Percentiles rank a stretch among this genome's conserved stretches.
phyloP scores from a whole-genome alignment of 805 yeast genomes.

The Myxozyma monticola region DNA sequence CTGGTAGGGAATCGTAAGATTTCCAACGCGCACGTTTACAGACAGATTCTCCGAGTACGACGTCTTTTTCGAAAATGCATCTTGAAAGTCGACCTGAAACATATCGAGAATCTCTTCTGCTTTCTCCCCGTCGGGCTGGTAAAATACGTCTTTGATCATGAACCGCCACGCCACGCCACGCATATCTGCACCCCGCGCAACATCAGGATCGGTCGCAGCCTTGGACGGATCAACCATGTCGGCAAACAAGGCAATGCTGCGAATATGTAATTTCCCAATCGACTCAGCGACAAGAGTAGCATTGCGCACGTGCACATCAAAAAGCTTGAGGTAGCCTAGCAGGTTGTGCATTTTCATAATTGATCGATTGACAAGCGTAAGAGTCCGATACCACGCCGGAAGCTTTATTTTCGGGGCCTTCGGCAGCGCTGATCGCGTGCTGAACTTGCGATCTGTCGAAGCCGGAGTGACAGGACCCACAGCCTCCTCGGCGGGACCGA shows the following conservation, averaged over 20 bases:
- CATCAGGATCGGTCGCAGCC: not conserved
- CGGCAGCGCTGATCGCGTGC: not conserved
- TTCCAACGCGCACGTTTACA: slow-evolving; percentile 21
- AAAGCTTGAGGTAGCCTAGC: slow-evolving; percentile 7
- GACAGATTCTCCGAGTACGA: slow-evolving; percentile 6
- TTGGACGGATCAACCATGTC: slow-evolving; percentile 11
- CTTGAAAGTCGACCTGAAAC: slow-evolving; percentile 21
- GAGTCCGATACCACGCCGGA: not conserved
- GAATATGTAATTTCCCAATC: slow-evolving; percentile 19
- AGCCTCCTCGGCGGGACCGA: slow-evolving; percentile 32
- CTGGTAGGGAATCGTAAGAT: slow-evolving; percentile 22
- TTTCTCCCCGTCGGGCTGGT: slow-evolving; percentile 5
- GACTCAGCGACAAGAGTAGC: slow-evolving; percentile 16
- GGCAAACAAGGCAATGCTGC: slow-evolving; percentile 18
- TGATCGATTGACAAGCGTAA: not conserved
- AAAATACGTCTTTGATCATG: slow-evolving; percentile 22
- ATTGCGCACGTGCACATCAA: slow-evolving; percentile 20
- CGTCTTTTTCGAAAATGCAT: slow-evolving; percentile 5
- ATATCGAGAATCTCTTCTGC: slow-evolving; percentile 24
- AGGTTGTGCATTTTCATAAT: slow-evolving; percentile 11
- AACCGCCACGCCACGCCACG: slow-evolving; percentile 17
- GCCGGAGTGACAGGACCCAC: slow-evolving; percentile 8
- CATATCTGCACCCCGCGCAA: not conserved
- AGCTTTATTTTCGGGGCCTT: not conserved
- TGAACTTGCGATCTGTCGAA: not conserved